Evolutionary conservation across 768 basidiomycete genomes (phyloP).

Genomic region (Dioszegia hungarica): DNA sequence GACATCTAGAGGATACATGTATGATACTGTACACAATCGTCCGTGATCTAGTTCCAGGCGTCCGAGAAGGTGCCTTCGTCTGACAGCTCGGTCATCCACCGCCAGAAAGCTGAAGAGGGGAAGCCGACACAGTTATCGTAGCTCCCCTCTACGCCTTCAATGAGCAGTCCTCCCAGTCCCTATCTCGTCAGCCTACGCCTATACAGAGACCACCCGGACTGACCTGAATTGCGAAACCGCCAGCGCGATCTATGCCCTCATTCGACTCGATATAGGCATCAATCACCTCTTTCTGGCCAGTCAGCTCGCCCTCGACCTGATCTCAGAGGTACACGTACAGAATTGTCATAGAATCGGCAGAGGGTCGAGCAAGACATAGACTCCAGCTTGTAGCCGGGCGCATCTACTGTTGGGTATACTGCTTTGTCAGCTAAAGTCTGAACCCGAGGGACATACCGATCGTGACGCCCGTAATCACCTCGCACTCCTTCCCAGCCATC

Average conservation of each 20-base stretch:
- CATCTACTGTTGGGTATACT: constrained; percentile 47
- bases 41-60: constrained; percentile 16
- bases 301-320: constrained; percentile 54
- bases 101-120: constrained; percentile 61
- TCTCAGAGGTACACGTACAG: constrained; percentile 30
- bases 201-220: neutral
- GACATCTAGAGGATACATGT: neutral
- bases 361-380: constrained; percentile 46
- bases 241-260: constrained; percentile 82
- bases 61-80: constrained; percentile 43
- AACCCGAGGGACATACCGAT: constrained; percentile 55
- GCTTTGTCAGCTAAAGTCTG: neutral
- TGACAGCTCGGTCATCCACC: constrained; percentile 44
- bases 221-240: constrained; percentile 82
- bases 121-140: constrained; percentile 86
- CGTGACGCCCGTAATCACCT: constrained; percentile 86
- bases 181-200: constrained; percentile 2
- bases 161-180: constrained; percentile 72
- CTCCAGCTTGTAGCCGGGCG: constrained; percentile 48
- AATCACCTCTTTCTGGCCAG: constrained; percentile 51
- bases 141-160: constrained; percentile 82
- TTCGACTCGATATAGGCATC: constrained; percentile 77
- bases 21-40: neutral
- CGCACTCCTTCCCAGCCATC: constrained; percentile 77
- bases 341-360: constrained; percentile 42